Percentiles rank a stretch among this genome's conserved stretches.
phyloP scores from a whole-genome alignment of 2,329 filamentous ascomycete genomes.

The Verticillium nubilum region DNA sequence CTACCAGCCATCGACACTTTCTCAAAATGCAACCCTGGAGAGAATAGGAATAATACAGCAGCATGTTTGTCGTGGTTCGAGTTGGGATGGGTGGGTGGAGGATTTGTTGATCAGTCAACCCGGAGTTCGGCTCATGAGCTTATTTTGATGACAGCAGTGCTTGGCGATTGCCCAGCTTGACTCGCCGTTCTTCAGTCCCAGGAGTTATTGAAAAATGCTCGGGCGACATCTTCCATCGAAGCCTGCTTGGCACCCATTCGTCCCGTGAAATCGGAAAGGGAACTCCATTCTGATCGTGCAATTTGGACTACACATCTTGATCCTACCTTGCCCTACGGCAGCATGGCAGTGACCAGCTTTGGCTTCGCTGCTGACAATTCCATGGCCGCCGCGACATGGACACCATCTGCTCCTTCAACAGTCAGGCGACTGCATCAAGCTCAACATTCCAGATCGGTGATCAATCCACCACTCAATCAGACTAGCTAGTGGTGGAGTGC shows the following conservation, averaged over 20 bases:
- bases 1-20: not conserved
- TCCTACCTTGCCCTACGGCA: too few relatives aligned
- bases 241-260: too few relatives aligned
- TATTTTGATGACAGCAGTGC: not conserved
- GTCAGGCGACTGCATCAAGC: not conserved
- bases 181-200: not conserved
- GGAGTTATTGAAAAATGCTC: too few relatives aligned
- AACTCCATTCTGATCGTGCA: too few relatives aligned
- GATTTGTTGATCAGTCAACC: not conserved
- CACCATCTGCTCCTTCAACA: not conserved
- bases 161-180: not conserved
- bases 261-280: too few relatives aligned
- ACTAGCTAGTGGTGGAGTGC: not conserved
- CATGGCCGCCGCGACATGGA: not conserved
- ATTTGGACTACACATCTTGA: too few relatives aligned
- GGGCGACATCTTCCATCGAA: too few relatives aligned
- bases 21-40: too few relatives aligned
- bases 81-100: not conserved
- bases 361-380: too few relatives aligned
- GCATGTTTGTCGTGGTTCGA: too few relatives aligned
- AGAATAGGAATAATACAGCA: too few relatives aligned
- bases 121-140: not conserved
- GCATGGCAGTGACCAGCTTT: too few relatives aligned
- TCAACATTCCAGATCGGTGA: not conserved
- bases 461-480: not conserved